Conservation (phyloP, 306 rosid species). For the Prinsepia uniflora region DNA sequence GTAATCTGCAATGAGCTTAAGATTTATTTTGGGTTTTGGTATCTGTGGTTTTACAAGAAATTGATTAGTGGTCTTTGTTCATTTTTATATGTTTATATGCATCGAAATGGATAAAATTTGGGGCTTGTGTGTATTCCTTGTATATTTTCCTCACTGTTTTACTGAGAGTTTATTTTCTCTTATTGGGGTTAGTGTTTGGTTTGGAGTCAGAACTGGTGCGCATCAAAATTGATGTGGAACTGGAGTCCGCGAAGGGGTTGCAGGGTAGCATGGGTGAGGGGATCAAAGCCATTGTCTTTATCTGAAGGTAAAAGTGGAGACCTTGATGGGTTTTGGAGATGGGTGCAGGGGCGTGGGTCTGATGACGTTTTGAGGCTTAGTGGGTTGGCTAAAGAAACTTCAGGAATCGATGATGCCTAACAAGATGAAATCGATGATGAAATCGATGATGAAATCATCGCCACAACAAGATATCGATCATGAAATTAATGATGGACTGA, state of each 20-base stretch:
- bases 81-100: background rate
- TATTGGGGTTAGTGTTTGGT: background rate
- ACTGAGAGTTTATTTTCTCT: constrained; percentile 4
- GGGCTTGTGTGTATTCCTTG: constrained; percentile 5
- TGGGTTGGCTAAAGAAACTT: constrained; percentile 43
- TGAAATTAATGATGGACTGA: too few relatives aligned
- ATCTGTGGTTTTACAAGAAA: background rate
- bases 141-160: background rate
- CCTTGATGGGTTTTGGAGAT: constrained; percentile 31
- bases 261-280: too few relatives aligned
- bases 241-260: too few relatives aligned
- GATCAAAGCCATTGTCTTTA: constrained; percentile 56
- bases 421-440: too few relatives aligned
- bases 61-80: background rate
- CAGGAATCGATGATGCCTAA: constrained; percentile 36
- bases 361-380: constrained; percentile 35
- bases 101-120: background rate
- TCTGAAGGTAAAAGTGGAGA: constrained; percentile 55
- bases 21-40: background rate
- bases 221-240: too few relatives aligned
- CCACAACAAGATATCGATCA: too few relatives aligned
- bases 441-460: too few relatives aligned
- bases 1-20: constrained; percentile 19
- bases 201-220: too few relatives aligned
- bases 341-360: constrained; percentile 19